Evolutionary conservation across 768 basidiomycete species (phyloP).

Genomic region (Tricholoma sp.): DNA sequence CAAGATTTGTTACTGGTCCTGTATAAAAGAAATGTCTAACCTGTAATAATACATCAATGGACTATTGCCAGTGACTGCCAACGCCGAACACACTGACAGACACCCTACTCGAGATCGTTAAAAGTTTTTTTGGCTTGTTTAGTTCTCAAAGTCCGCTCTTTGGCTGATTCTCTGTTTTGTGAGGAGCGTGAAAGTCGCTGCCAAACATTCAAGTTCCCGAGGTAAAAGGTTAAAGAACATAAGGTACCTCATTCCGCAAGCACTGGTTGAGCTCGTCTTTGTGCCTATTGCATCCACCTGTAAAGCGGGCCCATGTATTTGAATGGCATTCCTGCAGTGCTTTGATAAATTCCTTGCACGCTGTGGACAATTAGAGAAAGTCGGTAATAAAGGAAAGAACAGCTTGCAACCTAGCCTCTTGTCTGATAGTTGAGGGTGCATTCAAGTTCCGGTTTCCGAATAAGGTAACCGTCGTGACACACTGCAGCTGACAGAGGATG

Average conservation of each 20-base stretch:
- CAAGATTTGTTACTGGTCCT: too few species aligned
- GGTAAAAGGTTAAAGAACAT: not conserved
- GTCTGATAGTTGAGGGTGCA: constrained; percentile 73
- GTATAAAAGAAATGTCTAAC: too few species aligned
- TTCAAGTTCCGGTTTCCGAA: constrained; percentile 15
- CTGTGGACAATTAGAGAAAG: constrained; percentile 28
- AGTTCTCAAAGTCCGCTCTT: constrained; percentile 47
- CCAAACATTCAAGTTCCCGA: not conserved
- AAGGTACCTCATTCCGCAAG: constrained; percentile 60
- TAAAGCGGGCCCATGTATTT: constrained; percentile 56
- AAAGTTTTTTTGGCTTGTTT: constrained; percentile 62
- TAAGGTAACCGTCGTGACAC: too few species aligned
- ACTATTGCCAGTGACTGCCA: not conserved
- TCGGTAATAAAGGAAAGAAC: constrained; percentile 1
- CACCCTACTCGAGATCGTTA: constrained; percentile 27
- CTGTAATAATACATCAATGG: too few species aligned
- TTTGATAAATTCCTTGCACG: constrained; percentile 72
- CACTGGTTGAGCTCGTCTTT: constrained; percentile 69
- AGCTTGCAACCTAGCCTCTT: constrained; percentile 45
- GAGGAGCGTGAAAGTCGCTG: constrained; percentile 58
- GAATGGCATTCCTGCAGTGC: constrained; percentile 71
- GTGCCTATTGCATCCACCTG: constrained; percentile 64
- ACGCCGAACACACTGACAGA: not conserved
- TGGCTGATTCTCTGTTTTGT: constrained; percentile 57
- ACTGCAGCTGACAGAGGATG: too few species aligned